Conservation (phyloP, 352 stramenopile species). For the Saprolegnia diclina region DNA sequence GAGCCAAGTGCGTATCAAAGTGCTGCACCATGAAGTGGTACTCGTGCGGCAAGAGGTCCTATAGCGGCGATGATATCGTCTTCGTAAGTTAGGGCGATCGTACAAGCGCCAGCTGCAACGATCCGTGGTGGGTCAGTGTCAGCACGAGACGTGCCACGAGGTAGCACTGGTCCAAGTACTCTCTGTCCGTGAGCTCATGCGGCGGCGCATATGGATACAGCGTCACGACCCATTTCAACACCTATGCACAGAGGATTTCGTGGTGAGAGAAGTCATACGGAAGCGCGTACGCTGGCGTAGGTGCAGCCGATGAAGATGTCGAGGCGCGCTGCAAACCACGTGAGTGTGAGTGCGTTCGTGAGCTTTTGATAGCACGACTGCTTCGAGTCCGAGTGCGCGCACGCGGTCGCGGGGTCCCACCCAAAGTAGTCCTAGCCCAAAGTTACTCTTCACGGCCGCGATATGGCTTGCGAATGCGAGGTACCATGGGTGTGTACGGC, state of each 20-base stretch:
- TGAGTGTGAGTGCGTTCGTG: slow-evolving; percentile 58
- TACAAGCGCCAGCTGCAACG: slow-evolving; percentile 32
- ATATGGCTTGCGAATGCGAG: no score
- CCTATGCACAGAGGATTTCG: slow-evolving; percentile 33
- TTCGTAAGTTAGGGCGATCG: background rate
- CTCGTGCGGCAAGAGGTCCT: slow-evolving; percentile 86
- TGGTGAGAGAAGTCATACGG: slow-evolving; percentile 11
- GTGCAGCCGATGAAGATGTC: slow-evolving; percentile 57
- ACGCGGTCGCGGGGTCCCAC: slow-evolving; percentile 59
- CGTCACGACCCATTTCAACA: slow-evolving; percentile 60
- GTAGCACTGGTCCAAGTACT: slow-evolving; percentile 78
- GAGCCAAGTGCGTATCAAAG: slow-evolving; percentile 65
- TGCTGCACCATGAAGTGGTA: slow-evolving; percentile 87
- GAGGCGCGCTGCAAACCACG: slow-evolving; percentile 59
- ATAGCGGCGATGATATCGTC: background rate
- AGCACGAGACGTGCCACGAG: slow-evolving; percentile 82
- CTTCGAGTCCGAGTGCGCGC: slow-evolving; percentile 34
- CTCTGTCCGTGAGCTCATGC: slow-evolving; percentile 45
- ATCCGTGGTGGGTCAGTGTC: slow-evolving; percentile 79
- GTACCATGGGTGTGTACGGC: slow-evolving; percentile 49
- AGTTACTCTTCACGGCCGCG: no score
- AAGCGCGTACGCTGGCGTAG: slow-evolving; percentile 42
- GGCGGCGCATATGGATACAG: slow-evolving; percentile 84
- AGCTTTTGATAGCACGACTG: slow-evolving; percentile 52
- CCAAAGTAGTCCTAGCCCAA: slow-evolving; percentile 59